Conservation (phyloP, 768 basidiomycete species). For the Cystobasidium onofrii region DNA sequence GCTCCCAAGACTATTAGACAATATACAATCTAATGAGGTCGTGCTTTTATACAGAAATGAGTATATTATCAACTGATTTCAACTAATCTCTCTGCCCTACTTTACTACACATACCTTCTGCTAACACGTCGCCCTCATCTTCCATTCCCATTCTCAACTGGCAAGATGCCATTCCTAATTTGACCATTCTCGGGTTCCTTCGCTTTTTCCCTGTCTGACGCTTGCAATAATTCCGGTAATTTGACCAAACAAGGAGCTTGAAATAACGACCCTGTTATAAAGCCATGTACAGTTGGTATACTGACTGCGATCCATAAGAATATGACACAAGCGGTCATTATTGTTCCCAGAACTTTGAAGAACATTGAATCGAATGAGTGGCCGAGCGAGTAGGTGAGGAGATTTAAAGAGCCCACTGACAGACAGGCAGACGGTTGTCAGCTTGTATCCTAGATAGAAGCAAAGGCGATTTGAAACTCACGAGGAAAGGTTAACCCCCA, state of each 20-base stretch:
- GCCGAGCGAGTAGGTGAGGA: conserved; percentile 40
- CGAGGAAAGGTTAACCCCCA: conserved; percentile 27
- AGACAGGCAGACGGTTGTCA: too few species aligned
- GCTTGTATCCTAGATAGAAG: neutral
- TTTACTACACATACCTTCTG: too few species aligned
- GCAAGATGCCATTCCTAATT: neutral
- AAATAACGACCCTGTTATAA: conserved; percentile 18
- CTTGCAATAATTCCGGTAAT: conserved; percentile 10
- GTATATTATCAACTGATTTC: too few species aligned
- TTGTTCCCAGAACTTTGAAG: conserved; percentile 39
- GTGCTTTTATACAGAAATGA: too few species aligned
- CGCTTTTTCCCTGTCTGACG: neutral
- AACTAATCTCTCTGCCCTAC: too few species aligned
- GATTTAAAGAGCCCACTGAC: conserved; percentile 38
- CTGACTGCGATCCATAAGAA: conserved; percentile 38
- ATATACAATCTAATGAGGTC: too few species aligned
- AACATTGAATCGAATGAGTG: conserved; percentile 38
- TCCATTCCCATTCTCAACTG: neutral
- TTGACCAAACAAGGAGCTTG: conserved; percentile 27
- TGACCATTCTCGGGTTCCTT: conserved; percentile 22
- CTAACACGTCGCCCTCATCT: too few species aligned
- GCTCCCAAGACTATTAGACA: too few species aligned
- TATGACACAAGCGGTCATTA: conserved; percentile 38
- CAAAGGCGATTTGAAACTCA: neutral
- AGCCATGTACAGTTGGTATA: conserved; percentile 12